Base-by-base conservation (phyloP, 1,139 yeast species). In the Sugiyamaella japonica region DNA sequence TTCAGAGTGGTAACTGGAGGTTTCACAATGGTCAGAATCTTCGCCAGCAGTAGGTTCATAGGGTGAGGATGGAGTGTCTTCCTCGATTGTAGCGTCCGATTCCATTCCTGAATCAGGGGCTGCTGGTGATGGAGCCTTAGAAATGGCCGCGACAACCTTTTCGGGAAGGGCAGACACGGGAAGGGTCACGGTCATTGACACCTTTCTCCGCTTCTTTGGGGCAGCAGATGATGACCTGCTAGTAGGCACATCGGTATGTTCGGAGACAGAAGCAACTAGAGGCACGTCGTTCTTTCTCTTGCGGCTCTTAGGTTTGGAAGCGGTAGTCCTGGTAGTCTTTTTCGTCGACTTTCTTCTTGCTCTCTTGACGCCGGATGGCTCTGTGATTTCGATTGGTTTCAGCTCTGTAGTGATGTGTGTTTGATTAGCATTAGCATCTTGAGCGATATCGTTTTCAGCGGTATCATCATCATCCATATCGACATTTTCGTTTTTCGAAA, bases 71-170 rank as follows among this genome's bases (percentile, higher is more conserved):
- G 38, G 16, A 34, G 7, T 40, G 15, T 49, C 50, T 20, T 44
- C 50, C 34, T 49, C 52, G 36, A 49, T 49, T 15, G 47, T 49
- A 23, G 52, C 47, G 15, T 49, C 52, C 3, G 52, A 49, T 23
- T 49, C 52, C 34, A 39, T 39, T 39, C 29, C 28, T 7, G 51
- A 17, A 23, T 15, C 40, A 25, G n/a, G 20, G 8, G 32, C 37
- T 20, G 5, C n/a, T 31, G 45, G 31, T 13, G 25, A 25, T 9
- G 20, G 8, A 8, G 49, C 42, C 12, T 13, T 10, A n/a, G 34
- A 13, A n/a, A 16, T 9, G 6, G 6, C 25, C 25, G 25, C 3
- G 5, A 20, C 6, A 6, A 20, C 25, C 25, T 3, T 20, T 20
- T 20, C 25, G 25, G 25, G 5, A 20, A 3, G 25, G 25, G 42